These are phyloP conservation scores for Stenogyne calaminthoides DNA, from an alignment of 305 asterid genomes.

Conservation along the genomic window DNA sequence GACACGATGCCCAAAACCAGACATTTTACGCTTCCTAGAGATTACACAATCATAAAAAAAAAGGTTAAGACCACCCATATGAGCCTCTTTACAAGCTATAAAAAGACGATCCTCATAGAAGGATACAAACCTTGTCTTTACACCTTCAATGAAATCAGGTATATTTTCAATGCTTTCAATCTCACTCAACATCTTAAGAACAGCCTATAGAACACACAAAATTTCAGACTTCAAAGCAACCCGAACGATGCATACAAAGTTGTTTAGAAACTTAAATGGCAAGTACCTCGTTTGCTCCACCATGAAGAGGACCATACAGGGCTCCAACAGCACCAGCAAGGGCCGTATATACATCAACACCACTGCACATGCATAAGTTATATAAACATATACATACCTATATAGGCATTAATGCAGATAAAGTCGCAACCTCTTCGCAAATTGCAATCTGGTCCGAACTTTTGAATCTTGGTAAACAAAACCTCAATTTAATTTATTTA, in stretches of 20 bases:
- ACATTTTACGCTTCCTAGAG: conserved; percentile 94
- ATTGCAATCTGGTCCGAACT: no score
- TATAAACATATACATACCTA: not conserved
- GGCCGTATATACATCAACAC: conserved; percentile 98
- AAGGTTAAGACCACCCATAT: not conserved
- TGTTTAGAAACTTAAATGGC: conserved; percentile 15
- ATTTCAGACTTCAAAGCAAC: not conserved
- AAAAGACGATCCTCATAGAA: conserved; percentile 5
- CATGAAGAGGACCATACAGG: conserved; percentile 98
- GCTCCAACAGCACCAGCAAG: conserved; percentile 99
- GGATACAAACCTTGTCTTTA: conserved; percentile 70
- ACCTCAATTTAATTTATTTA: no score
- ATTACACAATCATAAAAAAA: conserved; percentile 14
- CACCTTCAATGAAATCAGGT: conserved; percentile 96
- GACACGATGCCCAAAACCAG: conserved; percentile 99
- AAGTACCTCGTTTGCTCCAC: conserved; percentile 98
- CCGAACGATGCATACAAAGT: not conserved
- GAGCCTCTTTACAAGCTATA: conserved; percentile 5
- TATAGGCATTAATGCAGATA: no score
- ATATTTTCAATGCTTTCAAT: conserved; percentile 89
- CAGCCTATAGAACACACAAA: conserved; percentile 60
- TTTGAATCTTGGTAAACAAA: no score
- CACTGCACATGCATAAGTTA: conserved; percentile 56
- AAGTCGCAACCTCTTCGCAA: no score
- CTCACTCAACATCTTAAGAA: conserved; percentile 97